These are phyloP conservation scores for Cucurbita ficifolia DNA, from an alignment of 306 rosid genomes.

Conservation along the genomic window DNA sequence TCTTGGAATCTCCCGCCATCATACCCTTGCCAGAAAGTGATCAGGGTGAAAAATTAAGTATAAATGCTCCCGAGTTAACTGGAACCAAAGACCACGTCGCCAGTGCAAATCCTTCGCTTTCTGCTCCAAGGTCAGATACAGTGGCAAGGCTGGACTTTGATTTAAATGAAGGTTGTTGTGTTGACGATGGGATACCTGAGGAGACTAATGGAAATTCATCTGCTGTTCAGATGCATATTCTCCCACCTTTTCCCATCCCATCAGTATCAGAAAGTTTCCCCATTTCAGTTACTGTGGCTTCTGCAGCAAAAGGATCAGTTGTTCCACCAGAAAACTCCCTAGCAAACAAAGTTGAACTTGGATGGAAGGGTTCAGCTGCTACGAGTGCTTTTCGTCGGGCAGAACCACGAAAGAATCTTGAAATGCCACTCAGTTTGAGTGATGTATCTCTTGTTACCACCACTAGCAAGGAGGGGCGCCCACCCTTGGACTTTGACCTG, in stretches of 20 bases:
- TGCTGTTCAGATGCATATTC: slow-evolving; percentile 11
- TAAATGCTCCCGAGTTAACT: slow-evolving; percentile 15
- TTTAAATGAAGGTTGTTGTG: slow-evolving; percentile 76
- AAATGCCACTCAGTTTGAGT: slow-evolving; percentile 17
- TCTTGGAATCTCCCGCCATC: slow-evolving; percentile 1
- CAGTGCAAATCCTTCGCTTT: background rate
- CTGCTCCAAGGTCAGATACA: slow-evolving; percentile 24
- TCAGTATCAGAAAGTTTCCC: slow-evolving; percentile 50
- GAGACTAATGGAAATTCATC: slow-evolving; percentile 43
- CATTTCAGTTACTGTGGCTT: slow-evolving; percentile 66
- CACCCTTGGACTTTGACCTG: slow-evolving; percentile 75
- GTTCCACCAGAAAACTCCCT: slow-evolving; percentile 56
- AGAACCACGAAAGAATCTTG: slow-evolving; percentile 66
- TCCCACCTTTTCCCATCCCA: slow-evolving; percentile 37
- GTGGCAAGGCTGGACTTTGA: slow-evolving; percentile 66
- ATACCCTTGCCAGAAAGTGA: slow-evolving; percentile 12
- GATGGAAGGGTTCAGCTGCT: slow-evolving; percentile 97
- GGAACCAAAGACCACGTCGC: background rate
- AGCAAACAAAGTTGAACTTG: slow-evolving; percentile 59
- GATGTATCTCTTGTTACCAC: slow-evolving; percentile 24
- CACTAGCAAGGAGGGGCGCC: slow-evolving; percentile 36
- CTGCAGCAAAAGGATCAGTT: slow-evolving; percentile 84
- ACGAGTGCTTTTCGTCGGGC: slow-evolving; percentile 96
- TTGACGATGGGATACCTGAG: slow-evolving; percentile 49
- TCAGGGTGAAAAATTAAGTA: slow-evolving; percentile 9